A percentile compares a stretch with the other conserved stretches of the same genome.
phyloP scores from a whole-genome alignment of 1,284 basidiomycete species.

The Cutaneotrichosporon cavernicola region DNA sequence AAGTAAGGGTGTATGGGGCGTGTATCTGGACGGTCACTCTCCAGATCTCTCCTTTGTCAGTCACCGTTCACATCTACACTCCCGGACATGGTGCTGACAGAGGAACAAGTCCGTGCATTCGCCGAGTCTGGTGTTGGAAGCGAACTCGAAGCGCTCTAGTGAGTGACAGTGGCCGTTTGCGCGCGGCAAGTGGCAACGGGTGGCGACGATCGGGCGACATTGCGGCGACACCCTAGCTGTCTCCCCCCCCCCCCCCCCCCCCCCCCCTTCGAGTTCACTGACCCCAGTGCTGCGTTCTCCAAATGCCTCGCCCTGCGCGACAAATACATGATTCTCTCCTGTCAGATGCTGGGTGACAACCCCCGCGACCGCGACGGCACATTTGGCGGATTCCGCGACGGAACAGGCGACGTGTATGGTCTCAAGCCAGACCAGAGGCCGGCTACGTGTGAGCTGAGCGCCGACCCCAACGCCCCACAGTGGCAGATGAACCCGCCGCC shows the following conservation, averaged over 20 bases:
- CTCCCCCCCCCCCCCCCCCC: background rate
- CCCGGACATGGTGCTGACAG: slow-evolving; percentile 35
- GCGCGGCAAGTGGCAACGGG: background rate
- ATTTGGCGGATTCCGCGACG: slow-evolving; percentile 64
- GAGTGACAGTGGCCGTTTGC: slow-evolving; percentile 24
- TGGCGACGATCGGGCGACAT: background rate
- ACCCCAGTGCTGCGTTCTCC: slow-evolving; percentile 59
- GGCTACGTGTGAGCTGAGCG: slow-evolving; percentile 32
- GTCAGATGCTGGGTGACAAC: slow-evolving; percentile 86
- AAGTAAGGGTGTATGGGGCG: background rate
- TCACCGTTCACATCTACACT: background rate
- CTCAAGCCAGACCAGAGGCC: slow-evolving; percentile 63
- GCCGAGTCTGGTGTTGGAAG: slow-evolving; percentile 52
- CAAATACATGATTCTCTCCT: slow-evolving; percentile 82
- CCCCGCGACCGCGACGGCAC: slow-evolving; percentile 79
- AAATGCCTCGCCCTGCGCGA: slow-evolving; percentile 82
- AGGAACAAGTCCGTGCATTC: slow-evolving; percentile 45
- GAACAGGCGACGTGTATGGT: slow-evolving; percentile 64
- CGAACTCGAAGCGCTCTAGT: slow-evolving; percentile 54
- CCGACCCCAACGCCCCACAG: slow-evolving; percentile 3
- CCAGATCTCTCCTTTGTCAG: background rate
- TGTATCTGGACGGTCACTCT: background rate
- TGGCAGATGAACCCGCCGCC: slow-evolving; percentile 90
- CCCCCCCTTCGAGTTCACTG: background rate
- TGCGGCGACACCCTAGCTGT: background rate